Percentiles rank a stretch among this genome's conserved stretches.
Evolutionary conservation across 75 land plant species (phyloP).

Genomic region (Cunninghamia lanceolata): DNA sequence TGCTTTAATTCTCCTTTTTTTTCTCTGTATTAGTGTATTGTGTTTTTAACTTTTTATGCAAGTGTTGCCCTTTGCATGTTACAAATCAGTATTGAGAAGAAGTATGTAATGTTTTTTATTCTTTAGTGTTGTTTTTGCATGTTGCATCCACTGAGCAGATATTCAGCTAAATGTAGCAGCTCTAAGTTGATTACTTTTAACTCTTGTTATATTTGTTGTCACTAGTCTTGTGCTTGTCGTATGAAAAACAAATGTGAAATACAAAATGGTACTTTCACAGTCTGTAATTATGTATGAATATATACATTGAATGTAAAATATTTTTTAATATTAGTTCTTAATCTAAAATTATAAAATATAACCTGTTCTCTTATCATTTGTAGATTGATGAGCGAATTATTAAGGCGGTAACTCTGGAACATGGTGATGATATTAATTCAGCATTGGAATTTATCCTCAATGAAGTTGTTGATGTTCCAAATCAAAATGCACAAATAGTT

Average conservation of each 20-base stretch:
- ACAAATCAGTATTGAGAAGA: not conserved
- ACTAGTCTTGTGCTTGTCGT: not conserved
- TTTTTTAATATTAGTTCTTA: too few species aligned
- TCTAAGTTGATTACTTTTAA: not conserved
- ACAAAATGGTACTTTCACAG: not conserved
- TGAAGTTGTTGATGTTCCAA: slow-evolving; percentile 60
- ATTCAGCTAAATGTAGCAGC: too few species aligned
- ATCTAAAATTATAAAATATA: not conserved
- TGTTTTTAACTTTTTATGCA: too few species aligned
- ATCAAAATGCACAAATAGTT: not conserved
- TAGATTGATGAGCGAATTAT: slow-evolving; percentile 73
- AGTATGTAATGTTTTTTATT: not conserved
- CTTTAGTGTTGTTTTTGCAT: not conserved
- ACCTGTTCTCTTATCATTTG: not conserved
- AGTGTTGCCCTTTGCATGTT: not conserved
- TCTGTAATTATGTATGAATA: not conserved
- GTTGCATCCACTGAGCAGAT: too few species aligned
- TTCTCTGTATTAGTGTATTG: too few species aligned
- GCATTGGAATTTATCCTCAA: slow-evolving; percentile 55
- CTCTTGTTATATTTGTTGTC: not conserved
- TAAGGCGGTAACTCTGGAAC: slow-evolving; percentile 71
- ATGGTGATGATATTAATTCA: slow-evolving; percentile 55
- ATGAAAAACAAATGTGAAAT: not conserved
- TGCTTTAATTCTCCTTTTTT: not conserved
- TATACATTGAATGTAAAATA: too few species aligned